Evolutionary conservation across 768 basidiomycete genomes (phyloP), one percentile per base, ranked within the genome.

Genomic region (Lactarius indigo): DNA sequence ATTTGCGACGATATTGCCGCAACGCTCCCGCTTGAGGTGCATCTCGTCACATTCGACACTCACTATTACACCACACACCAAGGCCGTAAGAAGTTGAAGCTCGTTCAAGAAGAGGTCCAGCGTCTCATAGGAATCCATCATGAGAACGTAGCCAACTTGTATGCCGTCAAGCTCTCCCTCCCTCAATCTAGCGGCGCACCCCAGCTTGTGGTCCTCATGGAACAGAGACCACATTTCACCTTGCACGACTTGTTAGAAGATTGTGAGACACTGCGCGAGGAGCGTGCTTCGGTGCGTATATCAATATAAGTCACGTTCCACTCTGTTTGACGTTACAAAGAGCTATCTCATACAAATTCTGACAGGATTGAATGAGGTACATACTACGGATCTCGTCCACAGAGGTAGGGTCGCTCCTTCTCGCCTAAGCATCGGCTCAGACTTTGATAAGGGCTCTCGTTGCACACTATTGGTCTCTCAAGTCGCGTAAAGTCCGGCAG

Each of bases 281-380:
- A 87, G 42, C 81, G 89, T 30, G 88, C 88, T 20, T 81, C 83
- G 47, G 91, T 92, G 69, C 61, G 85, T 70, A 7, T 12, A 30
- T 2, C 73, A 20, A 61, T 57, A 15, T 35, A 69, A 61, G 18
- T 39, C 55, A 47, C 47, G n/a, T 30, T 33, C 44, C 31, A n/a
- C 3, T 26, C 44, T 42, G 26, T 18, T 47, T 61, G 66, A 47
- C 23, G 15, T 28, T 37, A 58, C 20, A 44, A 66, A 92, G 89
- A 91, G 91, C 64, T 94, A 92, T 71, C 79, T 92, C 1, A 79
- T 78, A 0, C 92, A 94, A 73, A 86, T 92, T 42, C 76, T 94
- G 1, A 82, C 85, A 2, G 92, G 84, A 0, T 75, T 94, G 60
- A 86, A 88, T 64, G 84, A 84, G 0, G 74, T 93, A 1, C 91